Percentiles rank a stretch among this genome's conserved stretches.
Conservation (phyloP, 108 stramenopile species). For the Seminavis robusta region DNA sequence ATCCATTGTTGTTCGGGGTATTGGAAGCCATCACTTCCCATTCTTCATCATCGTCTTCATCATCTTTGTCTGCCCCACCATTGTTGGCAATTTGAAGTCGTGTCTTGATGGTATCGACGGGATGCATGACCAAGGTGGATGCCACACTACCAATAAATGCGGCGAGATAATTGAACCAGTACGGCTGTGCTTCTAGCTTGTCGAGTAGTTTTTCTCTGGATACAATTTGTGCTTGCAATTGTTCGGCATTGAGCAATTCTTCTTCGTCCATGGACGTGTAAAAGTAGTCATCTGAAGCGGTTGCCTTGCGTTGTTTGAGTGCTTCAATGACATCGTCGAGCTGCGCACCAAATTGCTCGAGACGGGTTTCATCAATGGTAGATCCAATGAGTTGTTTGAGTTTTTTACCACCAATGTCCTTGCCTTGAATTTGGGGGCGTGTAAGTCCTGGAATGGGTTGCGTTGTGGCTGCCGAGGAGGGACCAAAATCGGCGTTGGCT, state of each 20-base stretch:
- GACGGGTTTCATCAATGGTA: slow-evolving; percentile 3
- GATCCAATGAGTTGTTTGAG: slow-evolving; percentile 9
- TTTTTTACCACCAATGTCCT: slow-evolving; percentile 4
- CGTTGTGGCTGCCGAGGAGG: slow-evolving; percentile 18
- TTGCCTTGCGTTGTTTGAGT: not conserved
- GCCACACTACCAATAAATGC: slow-evolving; percentile 22
- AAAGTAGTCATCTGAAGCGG: not conserved
- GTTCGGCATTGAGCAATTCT: slow-evolving; percentile 7
- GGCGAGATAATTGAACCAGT: slow-evolving; percentile 36
- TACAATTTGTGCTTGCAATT: slow-evolving; percentile 6
- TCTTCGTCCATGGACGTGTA: not conserved
- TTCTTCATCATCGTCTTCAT: slow-evolving; percentile 13
- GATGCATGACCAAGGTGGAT: slow-evolving; percentile 36
- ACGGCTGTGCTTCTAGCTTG: slow-evolving; percentile 23
- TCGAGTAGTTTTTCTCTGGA: slow-evolving; percentile 5
- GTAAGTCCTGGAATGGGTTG: slow-evolving; percentile 8
- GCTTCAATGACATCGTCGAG: slow-evolving; percentile 11
- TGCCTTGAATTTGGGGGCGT: not conserved
- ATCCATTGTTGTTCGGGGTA: too few relatives aligned
- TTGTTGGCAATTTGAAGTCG: slow-evolving; percentile 19
- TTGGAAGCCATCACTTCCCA: too few relatives aligned
- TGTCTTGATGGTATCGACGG: slow-evolving; percentile 43
- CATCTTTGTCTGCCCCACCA: slow-evolving; percentile 2
- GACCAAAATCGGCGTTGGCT: slow-evolving; percentile 20
- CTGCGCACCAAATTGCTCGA: slow-evolving; percentile 15